Base-by-base conservation (phyloP, 345 rosid species). In the Limnanthes douglasii region DNA sequence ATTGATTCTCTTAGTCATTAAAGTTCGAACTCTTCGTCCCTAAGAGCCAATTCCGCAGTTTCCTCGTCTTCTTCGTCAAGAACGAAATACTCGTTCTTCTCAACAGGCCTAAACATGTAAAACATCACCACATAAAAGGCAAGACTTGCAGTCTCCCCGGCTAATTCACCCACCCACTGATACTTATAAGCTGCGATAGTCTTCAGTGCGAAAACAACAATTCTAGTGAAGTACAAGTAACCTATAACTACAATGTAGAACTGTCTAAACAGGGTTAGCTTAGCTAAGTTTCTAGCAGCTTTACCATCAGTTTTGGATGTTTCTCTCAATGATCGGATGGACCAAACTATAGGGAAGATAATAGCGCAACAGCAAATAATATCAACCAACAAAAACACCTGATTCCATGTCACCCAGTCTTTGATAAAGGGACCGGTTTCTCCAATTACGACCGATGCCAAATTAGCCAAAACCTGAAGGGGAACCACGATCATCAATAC, bases 341-440 rank as follows among this genome's bases (percentile, higher is more conserved):
- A 90, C 99, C 96, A 90, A 0, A 90, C 93, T 3, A 90, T 90
- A 0, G 99, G 99, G 73, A 90, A 90, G 18, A 90, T 81, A 32
- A 90, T 85, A 0, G 96, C 96, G 17, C 96, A 81, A 34, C 99
- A 90, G 37, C 99, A 85, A 51, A 78, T 63, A 13, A 90, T 78
- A 62, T 90, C 99, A 5, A 85, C 86, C 20, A 80, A 44, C 59
- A 92, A 59, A 50, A 85, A 81, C 39, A 92, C 73, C 64, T 80
- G 93, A 56, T 92, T 81, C 99, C 99, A 92, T 0, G 93, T 80
- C 5, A 65, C 76, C 94, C 96, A 84, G 34, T 92, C 96, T 51
- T 60, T 75, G 15, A 78, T 73, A 32, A 81, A 85, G 1, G 93
- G 93, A 2, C 96, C 99, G 0, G 94, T 92, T 54, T 92, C 96